Base-by-base conservation (phyloP, 192 early-diverging fungal genomes). In the Chytriomyces hyalinus region DNA sequence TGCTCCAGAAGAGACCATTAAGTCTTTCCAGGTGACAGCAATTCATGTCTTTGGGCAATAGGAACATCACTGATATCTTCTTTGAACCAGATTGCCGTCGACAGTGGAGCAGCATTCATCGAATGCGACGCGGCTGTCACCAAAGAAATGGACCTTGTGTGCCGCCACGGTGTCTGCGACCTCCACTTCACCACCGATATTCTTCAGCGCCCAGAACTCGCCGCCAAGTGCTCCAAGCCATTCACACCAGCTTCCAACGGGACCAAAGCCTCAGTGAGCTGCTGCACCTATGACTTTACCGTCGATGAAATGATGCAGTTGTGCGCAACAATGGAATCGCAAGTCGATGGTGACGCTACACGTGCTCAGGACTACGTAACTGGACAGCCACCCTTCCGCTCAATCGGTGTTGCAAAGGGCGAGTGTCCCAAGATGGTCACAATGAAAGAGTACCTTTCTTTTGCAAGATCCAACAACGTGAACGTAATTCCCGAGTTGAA, bases 261-360 rank as follows among this genome's bases (percentile, higher is more conserved):
- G 0, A 76, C 75, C 45, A 26, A 6, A 11, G 75, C 75, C 0
- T 51, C 9, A 13, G 75, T 44, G 15, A 47, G 50, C 44, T 76
- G 75, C 65, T 76, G 75, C 49, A 76, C 75, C 24, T 76, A 49
- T 8, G 75, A 76, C 65, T 67, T 76, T 49, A 76, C 75, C 49
- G 22, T 76, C 28, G 65, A 46, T 8, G 75, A 76, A 69, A 20
- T 76, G 47, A 20, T 9, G 15, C 17, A 15, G 11, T 45, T 76
- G 44, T 76, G 75, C 65, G 63, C 64, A 44, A 76, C 26, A 66
- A 76, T 76, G 75, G 75, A 76, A 26, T 24, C 48, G 0, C 47
- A 13, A n/a, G 36, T 28, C 47, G 68, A 76, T 50, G 15, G 13
- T 48, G 48, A 69, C 13, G 75, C 62, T 13, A 69, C 65, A 24